Percentiles rank a stretch among this genome's conserved stretches.
These are phyloP conservation scores for Edaphochlamys debaryana DNA, from an alignment of 139 green algal genomes.

Conservation along the genomic window DNA sequence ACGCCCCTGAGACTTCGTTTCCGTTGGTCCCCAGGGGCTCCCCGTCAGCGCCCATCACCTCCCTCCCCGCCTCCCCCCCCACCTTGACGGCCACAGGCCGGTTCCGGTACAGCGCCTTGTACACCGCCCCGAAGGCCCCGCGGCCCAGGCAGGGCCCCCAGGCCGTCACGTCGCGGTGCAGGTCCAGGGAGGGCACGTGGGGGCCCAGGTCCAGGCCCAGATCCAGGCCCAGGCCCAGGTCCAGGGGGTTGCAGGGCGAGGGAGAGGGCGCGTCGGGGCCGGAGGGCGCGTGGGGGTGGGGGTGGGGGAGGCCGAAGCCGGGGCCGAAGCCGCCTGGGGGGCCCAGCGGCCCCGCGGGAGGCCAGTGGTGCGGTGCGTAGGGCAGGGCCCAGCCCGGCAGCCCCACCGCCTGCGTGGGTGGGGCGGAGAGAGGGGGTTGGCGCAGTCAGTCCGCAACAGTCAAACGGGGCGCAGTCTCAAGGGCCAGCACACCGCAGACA, in stretches of 20 bases:
- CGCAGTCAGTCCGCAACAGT: too few species aligned
- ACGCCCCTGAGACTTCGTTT: too few species aligned
- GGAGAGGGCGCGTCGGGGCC: too few species aligned
- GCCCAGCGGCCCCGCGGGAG: neutral
- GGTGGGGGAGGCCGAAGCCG: too few species aligned
- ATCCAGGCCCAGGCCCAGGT: neutral
- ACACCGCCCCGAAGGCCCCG: slow-evolving; percentile 16
- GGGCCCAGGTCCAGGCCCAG: slow-evolving; percentile 15
- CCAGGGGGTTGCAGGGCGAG: too few species aligned
- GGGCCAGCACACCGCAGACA: too few species aligned
- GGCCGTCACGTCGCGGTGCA: slow-evolving; percentile 3
- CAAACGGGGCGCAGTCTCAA: too few species aligned
- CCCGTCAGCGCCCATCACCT: too few species aligned
- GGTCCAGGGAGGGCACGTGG: slow-evolving; percentile 18
- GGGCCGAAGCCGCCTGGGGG: too few species aligned
- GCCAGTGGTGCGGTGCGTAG: neutral
- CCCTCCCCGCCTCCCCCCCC: neutral
- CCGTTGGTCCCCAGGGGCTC: too few species aligned
- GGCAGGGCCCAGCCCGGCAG: neutral
- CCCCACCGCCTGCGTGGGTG: slow-evolving; percentile 7
- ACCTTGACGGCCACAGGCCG: slow-evolving; percentile 22
- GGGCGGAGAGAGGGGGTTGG: too few species aligned
- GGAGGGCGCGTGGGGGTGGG: too few species aligned
- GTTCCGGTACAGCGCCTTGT: slow-evolving; percentile 7
- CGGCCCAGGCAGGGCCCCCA: slow-evolving; percentile 18